These are phyloP conservation scores for Aristolochia californica DNA, from an alignment of 164 flowering plant species.

Conservation along the genomic window DNA sequence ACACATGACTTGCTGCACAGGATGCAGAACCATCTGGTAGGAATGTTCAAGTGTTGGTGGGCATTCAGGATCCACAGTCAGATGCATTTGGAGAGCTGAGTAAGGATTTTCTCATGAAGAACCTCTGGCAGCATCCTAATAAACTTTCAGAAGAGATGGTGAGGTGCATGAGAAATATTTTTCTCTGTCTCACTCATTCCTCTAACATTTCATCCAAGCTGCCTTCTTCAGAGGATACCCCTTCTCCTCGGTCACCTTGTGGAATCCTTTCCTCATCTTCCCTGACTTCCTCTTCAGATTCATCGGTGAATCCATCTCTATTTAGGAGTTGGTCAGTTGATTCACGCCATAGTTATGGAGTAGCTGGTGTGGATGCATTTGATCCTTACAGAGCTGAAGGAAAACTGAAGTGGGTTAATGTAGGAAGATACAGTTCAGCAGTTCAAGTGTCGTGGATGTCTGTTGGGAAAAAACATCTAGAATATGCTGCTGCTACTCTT, in stretches of 20 bases:
- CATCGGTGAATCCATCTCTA: slow-evolving; percentile 12
- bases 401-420: slow-evolving; percentile 22
- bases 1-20: slow-evolving; percentile 6
- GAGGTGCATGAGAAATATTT: slow-evolving; percentile 36
- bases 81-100: slow-evolving; percentile 1
- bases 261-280: slow-evolving; percentile 30
- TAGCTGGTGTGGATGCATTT: slow-evolving; percentile 8
- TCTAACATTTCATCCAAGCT: slow-evolving; percentile 14
- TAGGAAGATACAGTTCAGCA: slow-evolving; percentile 28
- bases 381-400: slow-evolving; percentile 30
- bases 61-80: background rate
- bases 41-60: slow-evolving; percentile 7
- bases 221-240: slow-evolving; percentile 14
- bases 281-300: slow-evolving; percentile 19
- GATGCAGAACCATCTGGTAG: slow-evolving; percentile 5
- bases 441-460: slow-evolving; percentile 39
- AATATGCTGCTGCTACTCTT: slow-evolving; percentile 34
- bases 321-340: slow-evolving; percentile 15
- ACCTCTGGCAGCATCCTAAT: slow-evolving; percentile 28
- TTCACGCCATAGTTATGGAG: slow-evolving; percentile 13
- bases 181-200: slow-evolving; percentile 25
- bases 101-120: no score
- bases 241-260: slow-evolving; percentile 23
- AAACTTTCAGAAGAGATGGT: slow-evolving; percentile 42
- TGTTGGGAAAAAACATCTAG: slow-evolving; percentile 35